Conservation (phyloP, 306 rosid genomes). For the Fagus sylvatica region DNA sequence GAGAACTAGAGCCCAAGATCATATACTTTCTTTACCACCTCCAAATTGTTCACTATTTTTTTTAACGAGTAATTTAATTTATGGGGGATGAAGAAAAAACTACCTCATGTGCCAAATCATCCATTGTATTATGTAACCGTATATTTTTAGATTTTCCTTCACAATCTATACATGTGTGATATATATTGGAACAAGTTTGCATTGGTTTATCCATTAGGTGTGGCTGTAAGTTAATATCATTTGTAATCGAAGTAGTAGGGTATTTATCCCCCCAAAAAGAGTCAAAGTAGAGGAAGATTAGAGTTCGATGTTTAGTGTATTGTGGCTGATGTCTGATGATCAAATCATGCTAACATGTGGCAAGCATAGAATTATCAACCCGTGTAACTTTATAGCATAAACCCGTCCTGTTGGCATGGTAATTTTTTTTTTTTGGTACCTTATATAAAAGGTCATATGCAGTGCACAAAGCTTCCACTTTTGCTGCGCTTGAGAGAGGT, state of each 20-base stretch:
- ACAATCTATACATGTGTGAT: neutral
- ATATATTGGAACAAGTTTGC: neutral
- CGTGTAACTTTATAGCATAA: too few relatives aligned
- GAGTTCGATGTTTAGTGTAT: neutral
- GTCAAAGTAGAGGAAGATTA: neutral
- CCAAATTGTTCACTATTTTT: neutral
- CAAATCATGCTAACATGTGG: neutral
- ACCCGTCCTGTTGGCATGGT: too few relatives aligned
- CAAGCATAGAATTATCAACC: too few relatives aligned
- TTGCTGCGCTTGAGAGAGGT: too few relatives aligned
- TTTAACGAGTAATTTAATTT: too few relatives aligned
- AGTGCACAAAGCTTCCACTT: too few relatives aligned
- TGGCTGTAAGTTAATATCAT: neutral
- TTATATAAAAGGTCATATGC: too few relatives aligned
- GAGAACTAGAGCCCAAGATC: neutral
- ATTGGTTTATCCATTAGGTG: neutral
- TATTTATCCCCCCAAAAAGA: neutral
- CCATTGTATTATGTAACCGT: neutral
- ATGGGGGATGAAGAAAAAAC: too few relatives aligned
- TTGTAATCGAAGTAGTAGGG: neutral
- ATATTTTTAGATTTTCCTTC: neutral
- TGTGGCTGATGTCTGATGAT: neutral
- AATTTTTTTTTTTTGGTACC: too few relatives aligned
- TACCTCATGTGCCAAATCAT: too few relatives aligned
- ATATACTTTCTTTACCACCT: neutral